Evolutionary conservation across 768 basidiomycete species (phyloP).

Genomic region (Gelatoporia subvermispora): DNA sequence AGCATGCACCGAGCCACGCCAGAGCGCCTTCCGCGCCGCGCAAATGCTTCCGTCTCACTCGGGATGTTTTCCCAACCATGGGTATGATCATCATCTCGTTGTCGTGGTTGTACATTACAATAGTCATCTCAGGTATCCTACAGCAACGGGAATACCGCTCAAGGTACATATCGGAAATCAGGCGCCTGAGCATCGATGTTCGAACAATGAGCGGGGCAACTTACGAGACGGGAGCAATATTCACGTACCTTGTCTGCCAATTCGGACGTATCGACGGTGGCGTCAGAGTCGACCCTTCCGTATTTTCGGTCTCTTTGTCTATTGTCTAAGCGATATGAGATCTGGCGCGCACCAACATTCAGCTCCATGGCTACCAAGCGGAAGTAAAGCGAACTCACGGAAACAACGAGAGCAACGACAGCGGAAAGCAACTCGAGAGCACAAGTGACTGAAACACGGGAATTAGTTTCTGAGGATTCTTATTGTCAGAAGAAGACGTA

Average conservation of each 20-base stretch:
- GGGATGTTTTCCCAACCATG: not conserved
- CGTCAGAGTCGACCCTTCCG: slow-evolving; percentile 17
- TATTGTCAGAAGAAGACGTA: not conserved
- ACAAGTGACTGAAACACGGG: slow-evolving; percentile 10
- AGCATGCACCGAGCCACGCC: too few species aligned
- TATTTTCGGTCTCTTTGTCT: slow-evolving; percentile 18
- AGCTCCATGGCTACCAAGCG: not conserved
- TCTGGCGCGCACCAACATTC: not conserved
- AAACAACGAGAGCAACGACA: slow-evolving; percentile 12
- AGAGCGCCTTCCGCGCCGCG: too few species aligned
- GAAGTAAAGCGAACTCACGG: slow-evolving; percentile 7
- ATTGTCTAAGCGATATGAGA: slow-evolving; percentile 12
- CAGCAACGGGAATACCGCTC: not conserved
- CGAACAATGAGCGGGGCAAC: not conserved
- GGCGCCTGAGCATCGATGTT: slow-evolving; percentile 2
- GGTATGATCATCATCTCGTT: not conserved
- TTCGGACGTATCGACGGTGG: slow-evolving; percentile 20
- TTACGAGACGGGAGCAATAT: not conserved
- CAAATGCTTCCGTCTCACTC: too few species aligned
- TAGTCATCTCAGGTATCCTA: too few species aligned
- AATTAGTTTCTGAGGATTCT: too few species aligned
- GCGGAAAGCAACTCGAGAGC: slow-evolving; percentile 17
- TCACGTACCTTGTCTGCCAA: slow-evolving; percentile 21
- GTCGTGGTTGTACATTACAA: too few species aligned
- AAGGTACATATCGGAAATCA: slow-evolving; percentile 11